Conservation (phyloP, 108 stramenopile genomes). For the Skeletonema grethae region DNA sequence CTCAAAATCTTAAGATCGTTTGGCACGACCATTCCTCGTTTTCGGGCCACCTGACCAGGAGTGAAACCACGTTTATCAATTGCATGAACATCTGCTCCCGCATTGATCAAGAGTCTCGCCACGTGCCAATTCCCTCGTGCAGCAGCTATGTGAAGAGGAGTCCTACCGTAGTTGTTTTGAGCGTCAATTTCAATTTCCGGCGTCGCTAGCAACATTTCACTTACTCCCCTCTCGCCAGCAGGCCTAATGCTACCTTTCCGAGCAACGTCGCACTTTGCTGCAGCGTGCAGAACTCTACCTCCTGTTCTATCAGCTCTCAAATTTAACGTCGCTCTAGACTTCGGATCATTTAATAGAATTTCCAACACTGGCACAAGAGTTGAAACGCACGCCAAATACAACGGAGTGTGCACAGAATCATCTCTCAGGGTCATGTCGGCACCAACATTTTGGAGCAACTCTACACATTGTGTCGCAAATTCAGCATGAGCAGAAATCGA, state of each 20-base stretch:
- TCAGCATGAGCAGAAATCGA: conserved; percentile 61
- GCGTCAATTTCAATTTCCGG: conserved; percentile 82
- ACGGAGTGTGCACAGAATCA: conserved; percentile 82
- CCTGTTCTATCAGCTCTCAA: conserved; percentile 71
- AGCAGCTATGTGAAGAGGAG: conserved; percentile 83
- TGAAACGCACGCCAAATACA: conserved; percentile 78
- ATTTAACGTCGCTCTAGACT: conserved; percentile 70
- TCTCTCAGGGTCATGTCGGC: conserved; percentile 82
- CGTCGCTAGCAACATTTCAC: conserved; percentile 64
- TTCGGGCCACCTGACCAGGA: conserved; percentile 76
- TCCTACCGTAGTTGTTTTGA: conserved; percentile 75
- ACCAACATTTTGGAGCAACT: conserved; percentile 54
- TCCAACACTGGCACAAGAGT: conserved; percentile 69
- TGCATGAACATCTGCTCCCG: conserved; percentile 61
- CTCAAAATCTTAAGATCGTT: conserved; percentile 68
- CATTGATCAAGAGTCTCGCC: conserved; percentile 67
- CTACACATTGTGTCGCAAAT: conserved; percentile 79
- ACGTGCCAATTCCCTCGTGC: conserved; percentile 82
- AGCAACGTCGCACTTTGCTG: conserved; percentile 76
- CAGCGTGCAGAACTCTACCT: conserved; percentile 82
- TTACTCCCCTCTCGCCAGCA: conserved; percentile 36
- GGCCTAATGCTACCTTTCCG: conserved; percentile 23
- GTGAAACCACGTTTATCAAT: conserved; percentile 80
- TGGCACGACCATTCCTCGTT: conserved; percentile 84
- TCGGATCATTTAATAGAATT: conserved; percentile 59